Evolutionary conservation across 2,329 filamentous ascomycete genomes (phyloP), one percentile per base, ranked within the genome.

Genomic region (Claviceps sp.): DNA sequence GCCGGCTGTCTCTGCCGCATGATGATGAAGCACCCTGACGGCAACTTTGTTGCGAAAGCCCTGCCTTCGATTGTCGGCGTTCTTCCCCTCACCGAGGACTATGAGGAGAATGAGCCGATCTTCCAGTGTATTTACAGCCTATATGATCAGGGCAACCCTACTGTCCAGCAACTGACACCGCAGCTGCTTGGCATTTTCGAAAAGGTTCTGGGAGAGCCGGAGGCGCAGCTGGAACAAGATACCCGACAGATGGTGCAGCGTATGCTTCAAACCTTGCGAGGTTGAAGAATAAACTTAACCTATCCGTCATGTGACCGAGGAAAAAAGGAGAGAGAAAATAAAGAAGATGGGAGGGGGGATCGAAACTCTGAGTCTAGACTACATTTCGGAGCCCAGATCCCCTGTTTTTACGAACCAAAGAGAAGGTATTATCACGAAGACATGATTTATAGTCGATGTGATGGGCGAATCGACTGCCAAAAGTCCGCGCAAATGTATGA

Each of bases 101-200:
- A 81, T 61, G 89, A 96, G 70, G 93, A 97, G 79, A 97, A 98
- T 71, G 87, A 88, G 62, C 89, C 93, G 8, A 83, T 97, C 55
- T 98, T 85, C 72, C 80, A 85, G 67, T 94, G 90, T 80, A 84
- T 98, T 62, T 84, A 87, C 68, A 83, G 86, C 68, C 78, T 97
- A 57, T 96, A 89, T 67, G 78, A 85, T 60, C 73, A 77, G 56
- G 77, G 81, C 57, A 84, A 91, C 68, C 71, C 77, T 13, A 85
- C 81, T 2, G 77, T 90, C 47, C 80, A 83, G 67, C 74, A 79
- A 60, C 75, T 89, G 47, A 89, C 87, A 4, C 76, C 81, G 40
- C 76, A 81, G 63, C 74, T 93, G 53, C 71, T 89, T 58, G 76
- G 79, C 13, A 69, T 90, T 54, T 86, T 93, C 59, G 80, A 87